Conservation (phyloP, 176 grass and related monocot species). For the Eleusine coracana region DNA sequence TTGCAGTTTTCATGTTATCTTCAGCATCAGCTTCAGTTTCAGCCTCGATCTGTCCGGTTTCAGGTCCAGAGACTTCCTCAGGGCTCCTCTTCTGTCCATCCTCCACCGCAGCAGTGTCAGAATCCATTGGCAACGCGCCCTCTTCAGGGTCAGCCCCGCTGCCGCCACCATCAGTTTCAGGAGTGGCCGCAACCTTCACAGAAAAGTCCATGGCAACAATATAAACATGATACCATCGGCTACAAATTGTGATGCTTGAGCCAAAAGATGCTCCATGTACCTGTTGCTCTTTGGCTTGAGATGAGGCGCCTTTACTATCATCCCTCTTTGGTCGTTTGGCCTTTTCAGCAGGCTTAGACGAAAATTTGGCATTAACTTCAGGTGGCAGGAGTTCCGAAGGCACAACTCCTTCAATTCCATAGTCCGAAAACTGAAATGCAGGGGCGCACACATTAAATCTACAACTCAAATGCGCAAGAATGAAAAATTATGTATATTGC, state of each 20-base stretch:
- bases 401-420: conserved; percentile 92
- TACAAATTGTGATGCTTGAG: neutral
- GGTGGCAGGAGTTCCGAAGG: conserved; percentile 77
- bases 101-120: conserved; percentile 47
- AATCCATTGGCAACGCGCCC: conserved; percentile 84
- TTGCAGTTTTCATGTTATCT: conserved; percentile 33
- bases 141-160: conserved; percentile 80
- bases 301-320: conserved; percentile 58
- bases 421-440: conserved; percentile 55
- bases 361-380: conserved; percentile 73
- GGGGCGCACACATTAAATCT: conserved; percentile 6
- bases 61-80: conserved; percentile 65
- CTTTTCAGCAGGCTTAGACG: conserved; percentile 69
- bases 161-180: conserved; percentile 74
- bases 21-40: conserved; percentile 57
- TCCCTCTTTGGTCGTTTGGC: conserved; percentile 76
- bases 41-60: conserved; percentile 65
- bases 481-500: neutral
- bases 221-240: neutral
- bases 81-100: conserved; percentile 79
- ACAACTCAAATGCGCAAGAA: neutral
- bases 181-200: conserved; percentile 57
- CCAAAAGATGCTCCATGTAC: conserved; percentile 23
- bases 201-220: conserved; percentile 6
- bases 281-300: conserved; percentile 71